phyloP scores from a whole-genome alignment of 495 filamentous ascomycete genomes.

The Podospora comata region DNA sequence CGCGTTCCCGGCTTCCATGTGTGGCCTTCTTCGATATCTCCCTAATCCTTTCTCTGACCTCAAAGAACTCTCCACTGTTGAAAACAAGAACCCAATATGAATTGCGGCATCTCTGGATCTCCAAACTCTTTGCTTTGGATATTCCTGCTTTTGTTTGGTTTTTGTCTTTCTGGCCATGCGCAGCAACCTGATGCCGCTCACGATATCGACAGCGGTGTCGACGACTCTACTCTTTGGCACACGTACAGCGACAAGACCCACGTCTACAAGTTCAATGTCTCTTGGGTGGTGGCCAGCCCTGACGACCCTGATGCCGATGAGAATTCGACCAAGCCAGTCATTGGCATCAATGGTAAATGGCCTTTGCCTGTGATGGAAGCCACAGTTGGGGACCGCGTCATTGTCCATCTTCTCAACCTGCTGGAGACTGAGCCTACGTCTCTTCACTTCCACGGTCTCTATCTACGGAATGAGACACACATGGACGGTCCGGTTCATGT shows the following conservation, averaged over 20 bases:
- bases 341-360: constrained; percentile 82
- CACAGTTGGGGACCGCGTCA: constrained; percentile 64
- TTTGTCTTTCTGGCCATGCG: neutral
- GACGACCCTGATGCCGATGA: constrained; percentile 40
- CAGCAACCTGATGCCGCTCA: neutral
- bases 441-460: constrained; percentile 76
- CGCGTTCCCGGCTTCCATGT: too few relatives aligned
- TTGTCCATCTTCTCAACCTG: constrained; percentile 70
- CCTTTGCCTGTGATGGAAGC: constrained; percentile 67
- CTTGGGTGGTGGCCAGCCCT: constrained; percentile 78
- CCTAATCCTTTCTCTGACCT: neutral
- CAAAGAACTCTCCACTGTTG: neutral
- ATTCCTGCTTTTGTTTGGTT: constrained; percentile 8
- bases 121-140: constrained; percentile 6
- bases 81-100: neutral
- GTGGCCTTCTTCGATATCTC: too few relatives aligned
- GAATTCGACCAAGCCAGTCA: constrained; percentile 55
- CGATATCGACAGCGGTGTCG: neutral
- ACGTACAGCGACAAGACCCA: constrained; percentile 53
- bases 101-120: constrained; percentile 12
- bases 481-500: constrained; percentile 72
- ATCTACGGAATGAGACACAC: constrained; percentile 63
- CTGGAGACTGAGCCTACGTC: constrained; percentile 67
- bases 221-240: constrained; percentile 13
- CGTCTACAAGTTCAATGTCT: constrained; percentile 73